Conservation (phyloP, 2,329 filamentous ascomycete species). For the Nemania bipapillata region DNA sequence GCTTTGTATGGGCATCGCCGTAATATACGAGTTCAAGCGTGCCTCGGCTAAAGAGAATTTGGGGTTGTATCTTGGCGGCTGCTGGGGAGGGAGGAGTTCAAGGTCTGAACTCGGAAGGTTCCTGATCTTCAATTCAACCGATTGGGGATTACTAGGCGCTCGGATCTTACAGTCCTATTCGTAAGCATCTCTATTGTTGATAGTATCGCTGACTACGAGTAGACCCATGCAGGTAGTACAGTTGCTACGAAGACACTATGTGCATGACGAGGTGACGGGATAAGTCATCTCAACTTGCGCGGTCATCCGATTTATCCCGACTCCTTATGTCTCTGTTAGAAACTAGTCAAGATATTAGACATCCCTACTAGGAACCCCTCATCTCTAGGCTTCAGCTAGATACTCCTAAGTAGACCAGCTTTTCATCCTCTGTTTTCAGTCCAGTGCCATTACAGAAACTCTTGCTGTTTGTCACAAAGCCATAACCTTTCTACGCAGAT, state of each 20-base stretch:
- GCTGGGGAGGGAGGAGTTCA: constrained; percentile 12
- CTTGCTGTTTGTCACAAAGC: constrained; percentile 42
- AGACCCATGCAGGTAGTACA: neutral
- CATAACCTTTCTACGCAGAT: constrained; percentile 34
- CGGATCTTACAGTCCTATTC: neutral
- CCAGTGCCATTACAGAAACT: constrained; percentile 27
- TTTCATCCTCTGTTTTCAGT: neutral
- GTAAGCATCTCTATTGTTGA: neutral
- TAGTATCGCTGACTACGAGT: neutral
- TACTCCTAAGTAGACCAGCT: neutral
- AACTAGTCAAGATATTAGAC: neutral
- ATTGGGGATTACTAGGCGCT: neutral
- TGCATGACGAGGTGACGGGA: neutral
- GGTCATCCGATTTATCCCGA: neutral
- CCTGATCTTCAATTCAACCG: constrained; percentile 24
- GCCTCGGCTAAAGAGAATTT: constrained; percentile 30
- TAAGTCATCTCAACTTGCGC: neutral
- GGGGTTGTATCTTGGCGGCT: neutral
- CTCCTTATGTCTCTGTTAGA: neutral
- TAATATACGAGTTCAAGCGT: constrained; percentile 15
- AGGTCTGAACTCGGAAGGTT: neutral
- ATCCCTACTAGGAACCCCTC: neutral
- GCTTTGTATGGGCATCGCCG: neutral
- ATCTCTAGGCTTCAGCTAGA: neutral
- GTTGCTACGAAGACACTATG: neutral